These are phyloP conservation scores for Porphyrellus cyaneotinctus DNA, from an alignment of 768 basidiomycete species.

Conservation along the genomic window DNA sequence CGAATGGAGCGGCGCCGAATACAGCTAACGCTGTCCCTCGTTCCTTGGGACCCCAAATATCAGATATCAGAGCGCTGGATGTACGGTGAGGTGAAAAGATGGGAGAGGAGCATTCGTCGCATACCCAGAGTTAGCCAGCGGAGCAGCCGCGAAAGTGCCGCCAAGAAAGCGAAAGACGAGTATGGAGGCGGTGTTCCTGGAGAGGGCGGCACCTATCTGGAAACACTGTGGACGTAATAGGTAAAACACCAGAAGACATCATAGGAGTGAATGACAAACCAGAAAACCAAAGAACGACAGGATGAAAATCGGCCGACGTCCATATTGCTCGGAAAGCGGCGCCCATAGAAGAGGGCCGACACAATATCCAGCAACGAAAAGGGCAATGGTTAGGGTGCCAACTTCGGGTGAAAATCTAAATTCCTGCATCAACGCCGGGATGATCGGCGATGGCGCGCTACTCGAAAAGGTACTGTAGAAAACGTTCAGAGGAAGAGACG, in stretches of 20 bases:
- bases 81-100: background rate
- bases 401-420: conserved; percentile 51
- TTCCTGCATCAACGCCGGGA: conserved; percentile 39
- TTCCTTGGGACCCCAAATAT: conserved; percentile 58
- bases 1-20: conserved; percentile 63
- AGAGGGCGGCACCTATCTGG: conserved; percentile 59
- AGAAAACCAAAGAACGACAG: conserved; percentile 53
- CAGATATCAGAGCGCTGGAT: conserved; percentile 47
- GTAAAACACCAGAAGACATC: background rate
- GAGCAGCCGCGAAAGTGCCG: conserved; percentile 65
- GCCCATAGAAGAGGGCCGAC: conserved; percentile 61
- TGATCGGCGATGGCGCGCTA: conserved; percentile 51
- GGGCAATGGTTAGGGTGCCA: conserved; percentile 51
- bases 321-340: conserved; percentile 51
- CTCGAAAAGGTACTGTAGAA: conserved; percentile 55
- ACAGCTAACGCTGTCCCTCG: conserved; percentile 64
- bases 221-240: conserved; percentile 40
- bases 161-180: conserved; percentile 68
- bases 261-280: conserved; percentile 28
- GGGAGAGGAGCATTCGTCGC: conserved; percentile 5
- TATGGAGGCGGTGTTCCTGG: conserved; percentile 58
- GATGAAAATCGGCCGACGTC: conserved; percentile 57
- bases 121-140: conserved; percentile 66
- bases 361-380: conserved; percentile 68
- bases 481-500: background rate